Evolutionary conservation across 208 protist species (phyloP), one percentile per base, ranked within the genome.

Genomic region (Acanthamoeba lugdunensis): DNA sequence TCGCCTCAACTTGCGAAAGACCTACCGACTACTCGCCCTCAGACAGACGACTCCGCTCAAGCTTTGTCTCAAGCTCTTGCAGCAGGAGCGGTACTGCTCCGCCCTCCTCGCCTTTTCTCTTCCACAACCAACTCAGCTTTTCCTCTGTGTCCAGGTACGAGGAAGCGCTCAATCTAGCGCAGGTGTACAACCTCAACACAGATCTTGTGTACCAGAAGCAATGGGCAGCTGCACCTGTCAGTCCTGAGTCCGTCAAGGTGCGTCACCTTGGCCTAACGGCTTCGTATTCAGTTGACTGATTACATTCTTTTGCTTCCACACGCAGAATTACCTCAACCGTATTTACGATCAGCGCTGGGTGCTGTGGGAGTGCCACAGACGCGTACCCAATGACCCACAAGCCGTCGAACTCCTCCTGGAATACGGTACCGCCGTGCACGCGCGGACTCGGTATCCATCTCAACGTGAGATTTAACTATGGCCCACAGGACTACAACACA

Each of bases 201-300:
- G 87, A 92, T 73, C 33, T 92, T 14, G 54, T 92, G n/a, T 92
- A 92, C 45, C 87, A 92, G n/a, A 92, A 92, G 37, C 87, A 92
- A 50, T 92, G 87, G 87, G 87, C 87, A 65, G 37, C 87, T n/a
- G 33, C 37, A 16, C 87, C 87, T 65, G 87, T 92, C 30, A 73
- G 54, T 9, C 25, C 71, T 0, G n/a, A 92, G 28, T 92, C 87
- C 18, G 73, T 92, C 13, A 92, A 92, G 65, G 87, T 61, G 14
- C 11, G 0, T 25, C 23, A 71, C 50, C 11, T 37, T 92, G 54
- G 18, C 54, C 54, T 16, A 5, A 1, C 8, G 45, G 48, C 16
- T 61, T 25, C 18, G 21, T 18, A 61, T 25, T 7, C 54, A 9
- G 2, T 0, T 16, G 21, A 14, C 54, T 61, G 16, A 23, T 75